These are phyloP conservation scores for Ustilago xerochloae DNA, from an alignment of 1,284 basidiomycete genomes.

Conservation along the genomic window DNA sequence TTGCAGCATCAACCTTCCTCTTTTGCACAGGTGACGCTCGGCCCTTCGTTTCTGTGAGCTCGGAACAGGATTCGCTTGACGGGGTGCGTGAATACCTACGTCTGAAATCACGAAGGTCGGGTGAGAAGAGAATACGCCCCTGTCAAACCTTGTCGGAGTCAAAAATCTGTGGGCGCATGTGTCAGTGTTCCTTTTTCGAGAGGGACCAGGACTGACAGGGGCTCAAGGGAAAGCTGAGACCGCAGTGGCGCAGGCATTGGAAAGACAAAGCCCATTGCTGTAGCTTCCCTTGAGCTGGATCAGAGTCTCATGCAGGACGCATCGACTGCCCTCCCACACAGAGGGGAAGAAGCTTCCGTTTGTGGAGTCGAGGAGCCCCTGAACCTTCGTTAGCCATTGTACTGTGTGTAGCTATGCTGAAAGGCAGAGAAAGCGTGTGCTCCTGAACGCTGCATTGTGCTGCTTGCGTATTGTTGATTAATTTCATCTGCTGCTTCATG, in stretches of 20 bases:
- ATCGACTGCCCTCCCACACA: no score
- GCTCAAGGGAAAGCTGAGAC: neutral
- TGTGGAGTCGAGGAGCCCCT: neutral
- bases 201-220: conserved; percentile 2
- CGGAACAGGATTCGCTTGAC: no score
- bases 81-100: no score
- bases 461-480: neutral
- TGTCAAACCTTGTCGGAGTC: conserved; percentile 1
- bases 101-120: no score
- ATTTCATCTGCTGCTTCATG: neutral
- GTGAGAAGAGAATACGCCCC: no score
- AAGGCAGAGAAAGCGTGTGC: no score
- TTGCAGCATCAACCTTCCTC: no score
- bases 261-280: no score
- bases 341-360: neutral
- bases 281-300: neutral
- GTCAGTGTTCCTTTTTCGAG: neutral
- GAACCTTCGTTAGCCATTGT: neutral
- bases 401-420: neutral
- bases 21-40: no score
- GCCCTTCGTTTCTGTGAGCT: no score
- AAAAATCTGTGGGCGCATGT: neutral
- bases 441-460: no score
- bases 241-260: no score
- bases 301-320: neutral